A percentile compares a stretch with the other conserved stretches of the same genome.
Evolutionary conservation across 140 eudicot genomes (phyloP).

Genomic region (Erigeron philadelphicus): DNA sequence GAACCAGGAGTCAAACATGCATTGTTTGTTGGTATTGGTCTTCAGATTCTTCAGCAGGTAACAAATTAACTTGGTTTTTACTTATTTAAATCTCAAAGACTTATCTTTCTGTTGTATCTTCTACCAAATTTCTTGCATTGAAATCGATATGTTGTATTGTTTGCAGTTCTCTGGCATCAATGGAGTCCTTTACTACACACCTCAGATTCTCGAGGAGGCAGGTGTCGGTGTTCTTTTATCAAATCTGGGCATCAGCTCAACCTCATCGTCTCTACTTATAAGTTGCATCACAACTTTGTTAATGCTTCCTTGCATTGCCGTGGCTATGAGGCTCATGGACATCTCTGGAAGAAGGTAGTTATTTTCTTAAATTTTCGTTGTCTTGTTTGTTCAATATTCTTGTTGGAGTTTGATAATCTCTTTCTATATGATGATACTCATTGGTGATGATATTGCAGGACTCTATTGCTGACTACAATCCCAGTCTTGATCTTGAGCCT

Average conservation of each 20-base stretch:
- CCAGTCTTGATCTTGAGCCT: slow-evolving; percentile 63
- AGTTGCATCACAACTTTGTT: slow-evolving; percentile 73
- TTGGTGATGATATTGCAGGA: slow-evolving; percentile 39
- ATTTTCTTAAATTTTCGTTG: background rate
- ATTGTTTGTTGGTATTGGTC: slow-evolving; percentile 74
- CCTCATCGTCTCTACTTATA: slow-evolving; percentile 80
- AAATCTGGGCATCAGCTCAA: slow-evolving; percentile 51
- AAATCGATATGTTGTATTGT: background rate
- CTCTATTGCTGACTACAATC: slow-evolving; percentile 64
- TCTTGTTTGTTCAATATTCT: background rate
- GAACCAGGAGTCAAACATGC: slow-evolving; percentile 95
- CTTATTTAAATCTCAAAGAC: background rate
- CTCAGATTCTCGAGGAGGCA: slow-evolving; percentile 93
- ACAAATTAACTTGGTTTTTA: background rate
- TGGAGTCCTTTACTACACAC: slow-evolving; percentile 91
- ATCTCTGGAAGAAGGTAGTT: slow-evolving; percentile 75
- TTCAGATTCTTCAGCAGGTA: slow-evolving; percentile 79
- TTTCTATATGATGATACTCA: no score
- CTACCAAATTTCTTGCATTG: background rate
- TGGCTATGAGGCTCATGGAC: slow-evolving; percentile 98
- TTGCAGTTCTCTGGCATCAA: slow-evolving; percentile 94
- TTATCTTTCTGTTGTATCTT: background rate
- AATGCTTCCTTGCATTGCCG: slow-evolving; percentile 89
- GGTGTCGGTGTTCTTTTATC: slow-evolving; percentile 80
- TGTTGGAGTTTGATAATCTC: background rate